phyloP scores from a whole-genome alignment of 2,329 filamentous ascomycete genomes.

The Diaporthe destruens region DNA sequence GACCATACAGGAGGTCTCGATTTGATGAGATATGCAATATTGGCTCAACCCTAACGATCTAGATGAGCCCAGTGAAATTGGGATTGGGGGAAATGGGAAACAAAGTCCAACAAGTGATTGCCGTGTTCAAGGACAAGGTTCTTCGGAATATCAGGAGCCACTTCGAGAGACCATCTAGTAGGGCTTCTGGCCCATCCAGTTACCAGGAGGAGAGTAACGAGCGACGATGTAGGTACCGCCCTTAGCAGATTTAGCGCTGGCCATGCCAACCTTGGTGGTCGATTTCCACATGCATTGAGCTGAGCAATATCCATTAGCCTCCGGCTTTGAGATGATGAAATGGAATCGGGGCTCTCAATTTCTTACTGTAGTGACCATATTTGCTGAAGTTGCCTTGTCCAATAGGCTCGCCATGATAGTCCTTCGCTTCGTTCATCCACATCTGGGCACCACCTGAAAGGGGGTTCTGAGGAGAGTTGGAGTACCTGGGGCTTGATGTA shows the following conservation, averaged over 20 bases:
- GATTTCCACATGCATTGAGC: conserved; percentile 51
- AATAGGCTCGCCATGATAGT: conserved; percentile 52
- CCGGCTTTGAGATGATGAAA: background rate
- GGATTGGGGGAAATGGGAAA: background rate
- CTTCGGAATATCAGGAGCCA: conserved; percentile 46
- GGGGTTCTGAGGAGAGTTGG: conserved; percentile 41
- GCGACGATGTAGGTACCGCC: conserved; percentile 51
- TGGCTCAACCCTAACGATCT: background rate
- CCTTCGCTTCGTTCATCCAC: conserved; percentile 51
- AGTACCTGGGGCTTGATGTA: conserved; percentile 37
- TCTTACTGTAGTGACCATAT: conserved; percentile 53
- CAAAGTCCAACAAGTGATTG: background rate
- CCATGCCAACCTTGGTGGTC: conserved; percentile 51
- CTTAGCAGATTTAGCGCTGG: conserved; percentile 45
- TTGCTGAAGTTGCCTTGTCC: conserved; percentile 50
- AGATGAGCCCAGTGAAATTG: background rate
- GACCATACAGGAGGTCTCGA: background rate
- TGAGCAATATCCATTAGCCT: background rate
- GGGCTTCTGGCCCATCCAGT: conserved; percentile 41
- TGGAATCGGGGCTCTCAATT: too few species aligned
- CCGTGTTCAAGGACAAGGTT: background rate
- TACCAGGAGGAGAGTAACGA: conserved; percentile 52
- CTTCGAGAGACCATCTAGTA: background rate
- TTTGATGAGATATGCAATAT: background rate
- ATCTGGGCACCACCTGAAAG: conserved; percentile 47